A percentile compares a stretch with the other conserved stretches of the same genome.
These are phyloP conservation scores for Cryptosporidium xiaoi DNA, from an alignment of 169 alveolate genomes.

Conservation along the genomic window DNA sequence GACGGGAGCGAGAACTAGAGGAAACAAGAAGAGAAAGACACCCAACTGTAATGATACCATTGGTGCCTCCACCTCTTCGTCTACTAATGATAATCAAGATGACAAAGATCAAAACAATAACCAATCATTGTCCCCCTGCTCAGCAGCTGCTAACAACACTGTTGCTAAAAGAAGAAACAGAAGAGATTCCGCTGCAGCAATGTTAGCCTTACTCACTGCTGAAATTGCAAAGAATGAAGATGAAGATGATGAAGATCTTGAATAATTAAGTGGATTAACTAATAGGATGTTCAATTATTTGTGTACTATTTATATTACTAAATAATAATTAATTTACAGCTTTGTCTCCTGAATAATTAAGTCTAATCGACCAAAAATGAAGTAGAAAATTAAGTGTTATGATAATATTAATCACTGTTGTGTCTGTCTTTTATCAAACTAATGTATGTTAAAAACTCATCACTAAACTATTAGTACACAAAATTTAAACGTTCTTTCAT, in stretches of 20 bases:
- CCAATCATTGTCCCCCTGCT: not conserved
- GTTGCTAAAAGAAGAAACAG: conserved; percentile 71
- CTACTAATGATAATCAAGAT: conserved; percentile 14
- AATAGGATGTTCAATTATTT: not conserved
- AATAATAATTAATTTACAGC: no score
- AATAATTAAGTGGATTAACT: not conserved
- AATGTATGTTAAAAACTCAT: no score
- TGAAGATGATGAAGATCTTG: conserved; percentile 27
- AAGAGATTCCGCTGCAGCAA: conserved; percentile 74
- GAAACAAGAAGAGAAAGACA: conserved; percentile 19
- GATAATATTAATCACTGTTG: no score
- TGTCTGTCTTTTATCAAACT: no score
- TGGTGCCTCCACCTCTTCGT: not conserved
- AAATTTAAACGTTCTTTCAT: no score
- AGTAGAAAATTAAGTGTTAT: no score
- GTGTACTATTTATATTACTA: no score
- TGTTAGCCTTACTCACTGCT: conserved; percentile 71
- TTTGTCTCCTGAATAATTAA: no score
- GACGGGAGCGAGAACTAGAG: not conserved
- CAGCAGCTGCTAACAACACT: conserved; percentile 34
- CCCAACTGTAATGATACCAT: not conserved
- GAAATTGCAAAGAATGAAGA: conserved; percentile 68
- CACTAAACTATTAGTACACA: no score
- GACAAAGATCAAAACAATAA: conserved; percentile 15
- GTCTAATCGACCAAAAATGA: no score